Conservation (phyloP, 2,329 filamentous ascomycete species). For the Diaporthe sp. region DNA sequence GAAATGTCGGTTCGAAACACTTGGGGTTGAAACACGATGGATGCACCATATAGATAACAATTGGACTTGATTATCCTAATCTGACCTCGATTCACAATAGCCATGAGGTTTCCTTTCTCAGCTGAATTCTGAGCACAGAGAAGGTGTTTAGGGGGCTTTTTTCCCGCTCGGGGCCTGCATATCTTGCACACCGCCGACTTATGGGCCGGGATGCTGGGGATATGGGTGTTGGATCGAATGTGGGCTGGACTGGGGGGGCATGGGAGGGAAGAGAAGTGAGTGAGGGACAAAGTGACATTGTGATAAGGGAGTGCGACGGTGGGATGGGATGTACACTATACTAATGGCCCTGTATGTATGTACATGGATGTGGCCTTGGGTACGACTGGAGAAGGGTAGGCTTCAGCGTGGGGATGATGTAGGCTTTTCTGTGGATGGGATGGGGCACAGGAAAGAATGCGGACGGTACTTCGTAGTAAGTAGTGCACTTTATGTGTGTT, state of each 20-base stretch:
- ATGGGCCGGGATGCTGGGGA: constrained; percentile 18
- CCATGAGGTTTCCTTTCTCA: background rate
- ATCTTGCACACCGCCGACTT: constrained; percentile 23
- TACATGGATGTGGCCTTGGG: background rate
- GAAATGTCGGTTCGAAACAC: background rate
- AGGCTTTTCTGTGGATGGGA: background rate
- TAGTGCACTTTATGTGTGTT: background rate
- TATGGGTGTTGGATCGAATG: background rate
- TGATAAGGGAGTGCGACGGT: background rate
- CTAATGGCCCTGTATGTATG: background rate
- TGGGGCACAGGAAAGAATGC: background rate
- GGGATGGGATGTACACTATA: background rate
- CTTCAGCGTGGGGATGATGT: constrained; percentile 18
- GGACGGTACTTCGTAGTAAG: background rate
- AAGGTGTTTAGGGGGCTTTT: background rate
- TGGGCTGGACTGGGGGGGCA: background rate
- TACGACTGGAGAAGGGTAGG: constrained; percentile 18
- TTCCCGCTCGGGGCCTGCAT: background rate
- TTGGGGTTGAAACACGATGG: background rate
- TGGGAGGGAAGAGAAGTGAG: too few relatives aligned
- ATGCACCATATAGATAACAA: background rate
- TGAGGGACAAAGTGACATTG: constrained; percentile 17
- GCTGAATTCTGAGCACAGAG: background rate
- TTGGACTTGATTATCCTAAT: background rate
- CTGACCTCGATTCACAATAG: too few relatives aligned